Conservation (phyloP, 192 early-diverging fungal species). For the Diversispora eburnea region DNA sequence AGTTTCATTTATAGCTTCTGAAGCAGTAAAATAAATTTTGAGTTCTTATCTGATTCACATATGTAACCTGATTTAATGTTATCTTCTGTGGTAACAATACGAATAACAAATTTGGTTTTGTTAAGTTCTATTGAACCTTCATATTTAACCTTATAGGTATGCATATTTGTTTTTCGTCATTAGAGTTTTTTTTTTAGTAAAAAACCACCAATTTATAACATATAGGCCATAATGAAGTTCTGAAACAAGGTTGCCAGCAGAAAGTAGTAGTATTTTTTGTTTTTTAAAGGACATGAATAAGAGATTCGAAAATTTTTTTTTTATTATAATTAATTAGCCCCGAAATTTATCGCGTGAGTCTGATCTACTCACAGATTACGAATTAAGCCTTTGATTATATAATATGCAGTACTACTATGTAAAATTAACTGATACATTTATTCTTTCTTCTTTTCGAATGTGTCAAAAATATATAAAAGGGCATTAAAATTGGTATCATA, state of each 20-base stretch:
- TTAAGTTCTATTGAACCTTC: slow-evolving; percentile 1
- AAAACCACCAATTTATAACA: neutral
- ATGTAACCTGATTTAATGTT: neutral
- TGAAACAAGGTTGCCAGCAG: neutral
- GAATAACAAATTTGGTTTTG: neutral
- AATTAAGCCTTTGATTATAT: too few species aligned
- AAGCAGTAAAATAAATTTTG: neutral
- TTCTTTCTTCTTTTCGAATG: too few species aligned
- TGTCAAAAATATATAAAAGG: too few species aligned
- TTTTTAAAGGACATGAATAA: neutral
- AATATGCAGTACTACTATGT: too few species aligned
- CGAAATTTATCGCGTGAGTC: neutral
- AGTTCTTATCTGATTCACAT: neutral
- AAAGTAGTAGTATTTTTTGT: slow-evolving; percentile 7
- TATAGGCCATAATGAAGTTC: neutral
- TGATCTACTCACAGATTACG: neutral
- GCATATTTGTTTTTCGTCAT: neutral
- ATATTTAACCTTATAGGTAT: slow-evolving; percentile 5
- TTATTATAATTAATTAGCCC: neutral
- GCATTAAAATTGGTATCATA: too few species aligned
- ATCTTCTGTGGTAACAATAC: slow-evolving; percentile 1
- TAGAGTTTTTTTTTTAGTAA: neutral
- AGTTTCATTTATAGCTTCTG: too few species aligned
- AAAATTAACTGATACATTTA: too few species aligned
- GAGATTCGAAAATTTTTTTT: neutral